Conservation (phyloP, 148 eudicot genomes). For the Heliamphora exappendiculata region DNA sequence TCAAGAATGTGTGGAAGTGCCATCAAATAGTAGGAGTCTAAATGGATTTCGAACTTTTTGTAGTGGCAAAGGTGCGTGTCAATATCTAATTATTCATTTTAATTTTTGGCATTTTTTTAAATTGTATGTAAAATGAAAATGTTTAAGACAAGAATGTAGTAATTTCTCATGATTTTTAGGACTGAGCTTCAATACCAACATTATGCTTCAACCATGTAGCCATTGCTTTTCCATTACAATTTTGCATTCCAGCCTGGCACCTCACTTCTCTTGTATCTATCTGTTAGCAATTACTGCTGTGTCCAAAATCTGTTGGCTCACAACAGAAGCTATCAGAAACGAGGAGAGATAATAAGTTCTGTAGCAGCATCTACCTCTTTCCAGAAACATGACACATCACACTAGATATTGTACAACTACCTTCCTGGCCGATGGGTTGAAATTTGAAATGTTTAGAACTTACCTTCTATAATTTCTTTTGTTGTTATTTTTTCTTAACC, state of each 20-base stretch:
- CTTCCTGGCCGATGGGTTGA: neutral
- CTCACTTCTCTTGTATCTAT: neutral
- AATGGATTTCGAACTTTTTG: slow-evolving; percentile 54
- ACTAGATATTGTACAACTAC: neutral
- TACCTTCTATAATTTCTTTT: no score
- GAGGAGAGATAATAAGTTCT: neutral
- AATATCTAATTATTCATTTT: slow-evolving; percentile 12
- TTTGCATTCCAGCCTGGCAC: neutral
- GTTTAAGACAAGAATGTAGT: neutral
- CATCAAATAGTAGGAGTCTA: slow-evolving; percentile 34
- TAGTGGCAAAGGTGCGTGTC: slow-evolving; percentile 57
- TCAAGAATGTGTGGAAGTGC: slow-evolving; percentile 37
- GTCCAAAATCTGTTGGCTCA: neutral
- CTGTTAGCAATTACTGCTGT: neutral
- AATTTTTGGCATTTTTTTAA: neutral
- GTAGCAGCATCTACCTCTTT: neutral
- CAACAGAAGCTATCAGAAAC: neutral
- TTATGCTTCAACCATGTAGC: neutral
- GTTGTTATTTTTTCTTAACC: neutral
- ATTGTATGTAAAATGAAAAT: neutral
- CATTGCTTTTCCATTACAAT: neutral
- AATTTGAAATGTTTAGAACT: neutral
- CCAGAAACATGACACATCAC: neutral
- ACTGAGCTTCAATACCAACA: neutral
- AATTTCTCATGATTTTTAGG: neutral